Percentiles rank a stretch among this genome's conserved stretches.
Evolutionary conservation across 352 stramenopile species (phyloP).

Genomic region (Globisporangium perplexum): DNA sequence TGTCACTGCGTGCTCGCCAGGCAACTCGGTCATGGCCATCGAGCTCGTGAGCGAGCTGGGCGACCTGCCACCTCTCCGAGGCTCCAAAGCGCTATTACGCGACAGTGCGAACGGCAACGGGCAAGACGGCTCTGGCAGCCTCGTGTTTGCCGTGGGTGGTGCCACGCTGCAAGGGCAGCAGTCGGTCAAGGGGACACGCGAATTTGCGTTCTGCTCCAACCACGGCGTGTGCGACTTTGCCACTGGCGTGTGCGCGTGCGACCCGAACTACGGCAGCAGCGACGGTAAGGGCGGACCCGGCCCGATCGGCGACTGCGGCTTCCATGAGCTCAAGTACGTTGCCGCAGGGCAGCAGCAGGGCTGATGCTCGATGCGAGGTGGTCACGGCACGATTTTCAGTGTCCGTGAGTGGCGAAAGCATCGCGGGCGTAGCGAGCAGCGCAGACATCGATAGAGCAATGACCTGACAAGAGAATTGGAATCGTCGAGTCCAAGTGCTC

Average conservation of each 20-base stretch:
- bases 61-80: constrained; percentile 40
- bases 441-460: too few species aligned
- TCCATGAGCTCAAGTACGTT: constrained; percentile 36
- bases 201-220: constrained; percentile 73
- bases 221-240: constrained; percentile 63
- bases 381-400: too few species aligned
- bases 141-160: constrained; percentile 36
- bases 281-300: constrained; percentile 61
- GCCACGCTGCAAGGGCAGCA: constrained; percentile 21
- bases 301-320: constrained; percentile 71
- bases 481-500: too few species aligned
- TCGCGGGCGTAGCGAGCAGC: too few species aligned
- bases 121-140: constrained; percentile 39
- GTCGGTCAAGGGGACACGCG: constrained; percentile 60
- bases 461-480: too few species aligned
- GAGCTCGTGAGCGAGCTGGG: constrained; percentile 59
- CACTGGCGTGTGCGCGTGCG: constrained; percentile 54
- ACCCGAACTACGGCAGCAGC: constrained; percentile 61
- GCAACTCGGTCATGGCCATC: constrained; percentile 41
- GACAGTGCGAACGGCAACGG: constrained; percentile 50
- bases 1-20: constrained; percentile 32
- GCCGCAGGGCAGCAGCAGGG: constrained; percentile 3
- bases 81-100: constrained; percentile 28
- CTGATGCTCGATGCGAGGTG: too few species aligned
- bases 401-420: too few species aligned